These are phyloP conservation scores for Pulveroboletus frians DNA, from an alignment of 768 basidiomycete species.

Conservation along the genomic window DNA sequence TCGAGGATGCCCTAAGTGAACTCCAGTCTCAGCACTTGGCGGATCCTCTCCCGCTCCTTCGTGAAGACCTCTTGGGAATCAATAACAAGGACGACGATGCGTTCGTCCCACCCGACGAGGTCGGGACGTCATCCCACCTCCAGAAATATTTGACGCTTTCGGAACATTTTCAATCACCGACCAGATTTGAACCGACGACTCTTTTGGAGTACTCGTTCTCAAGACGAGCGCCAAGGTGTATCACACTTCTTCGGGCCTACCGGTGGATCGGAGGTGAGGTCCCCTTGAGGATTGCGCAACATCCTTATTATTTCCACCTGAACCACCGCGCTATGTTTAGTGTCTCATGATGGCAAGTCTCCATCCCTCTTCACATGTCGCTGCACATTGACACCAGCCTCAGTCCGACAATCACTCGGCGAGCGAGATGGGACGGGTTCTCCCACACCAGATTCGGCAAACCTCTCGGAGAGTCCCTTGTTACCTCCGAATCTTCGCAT, in stretches of 20 bases:
- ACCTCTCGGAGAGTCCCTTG: constrained; percentile 26
- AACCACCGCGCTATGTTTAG: constrained; percentile 16
- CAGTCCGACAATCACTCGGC: constrained; percentile 25
- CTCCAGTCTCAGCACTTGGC: constrained; percentile 47
- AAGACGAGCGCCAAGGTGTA: constrained; percentile 50
- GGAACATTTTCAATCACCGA: constrained; percentile 59
- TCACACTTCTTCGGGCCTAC: constrained; percentile 65
- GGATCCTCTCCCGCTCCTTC: constrained; percentile 57
- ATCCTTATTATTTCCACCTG: constrained; percentile 8
- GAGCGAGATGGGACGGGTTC: constrained; percentile 12
- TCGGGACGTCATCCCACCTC: constrained; percentile 12
- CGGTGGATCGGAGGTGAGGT: constrained; percentile 60
- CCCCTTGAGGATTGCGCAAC: constrained; percentile 1
- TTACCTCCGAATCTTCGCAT: constrained; percentile 33
- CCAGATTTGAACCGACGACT: too few relatives aligned
- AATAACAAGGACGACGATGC: constrained; percentile 28
- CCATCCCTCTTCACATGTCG: constrained; percentile 2
- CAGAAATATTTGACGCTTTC: constrained; percentile 51
- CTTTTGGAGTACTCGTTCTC: too few relatives aligned
- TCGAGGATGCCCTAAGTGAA: constrained; percentile 54
- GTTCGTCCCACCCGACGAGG: constrained; percentile 23
- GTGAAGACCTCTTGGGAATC: constrained; percentile 41
- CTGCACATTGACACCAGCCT: not conserved
- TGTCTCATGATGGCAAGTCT: constrained; percentile 31
- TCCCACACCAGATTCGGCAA: constrained; percentile 23